These are phyloP conservation scores for Fusarium xyrophilum DNA, from an alignment of 2,329 filamentous ascomycete species.

Conservation along the genomic window DNA sequence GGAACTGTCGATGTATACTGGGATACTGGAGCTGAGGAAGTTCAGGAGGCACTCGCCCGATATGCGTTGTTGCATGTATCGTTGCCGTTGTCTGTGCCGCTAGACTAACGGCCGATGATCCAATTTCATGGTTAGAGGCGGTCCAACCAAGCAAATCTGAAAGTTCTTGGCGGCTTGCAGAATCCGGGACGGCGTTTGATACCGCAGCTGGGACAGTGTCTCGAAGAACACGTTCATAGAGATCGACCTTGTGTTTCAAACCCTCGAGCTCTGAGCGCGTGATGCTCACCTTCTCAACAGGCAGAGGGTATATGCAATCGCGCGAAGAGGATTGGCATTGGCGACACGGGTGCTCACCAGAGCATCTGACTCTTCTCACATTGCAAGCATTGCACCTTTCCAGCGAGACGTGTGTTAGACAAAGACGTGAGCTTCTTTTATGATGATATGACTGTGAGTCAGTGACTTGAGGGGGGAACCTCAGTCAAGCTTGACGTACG, in stretches of 20 bases:
- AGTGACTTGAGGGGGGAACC: not conserved
- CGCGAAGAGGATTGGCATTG: conserved; percentile 54
- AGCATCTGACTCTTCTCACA: conserved; percentile 60
- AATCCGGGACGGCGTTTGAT: conserved; percentile 39
- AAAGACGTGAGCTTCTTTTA: conserved; percentile 1
- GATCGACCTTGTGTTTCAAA: conserved; percentile 48
- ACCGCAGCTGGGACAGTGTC: conserved; percentile 44
- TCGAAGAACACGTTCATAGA: conserved; percentile 51
- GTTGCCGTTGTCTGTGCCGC: conserved; percentile 12
- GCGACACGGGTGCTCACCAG: conserved; percentile 56
- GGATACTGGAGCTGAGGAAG: conserved; percentile 27
- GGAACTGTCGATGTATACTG: conserved; percentile 22
- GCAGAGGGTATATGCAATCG: conserved; percentile 56
- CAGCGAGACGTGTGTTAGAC: conserved; percentile 19
- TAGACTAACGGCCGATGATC: conserved; percentile 4
- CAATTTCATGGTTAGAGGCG: conserved; percentile 21
- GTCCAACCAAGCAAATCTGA: conserved; percentile 40
- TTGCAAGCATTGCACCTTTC: conserved; percentile 61
- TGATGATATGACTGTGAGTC: not conserved
- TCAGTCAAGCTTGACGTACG: not conserved
- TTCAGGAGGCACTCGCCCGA: conserved; percentile 5
- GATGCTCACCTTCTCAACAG: conserved; percentile 54
- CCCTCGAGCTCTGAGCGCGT: conserved; percentile 52
- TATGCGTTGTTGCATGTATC: conserved; percentile 5
- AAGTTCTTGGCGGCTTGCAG: conserved; percentile 45